A percentile compares a stretch with the other conserved stretches of the same genome.
Conservation (phyloP, 805 yeast species). For the Suhomyces sp. region DNA sequence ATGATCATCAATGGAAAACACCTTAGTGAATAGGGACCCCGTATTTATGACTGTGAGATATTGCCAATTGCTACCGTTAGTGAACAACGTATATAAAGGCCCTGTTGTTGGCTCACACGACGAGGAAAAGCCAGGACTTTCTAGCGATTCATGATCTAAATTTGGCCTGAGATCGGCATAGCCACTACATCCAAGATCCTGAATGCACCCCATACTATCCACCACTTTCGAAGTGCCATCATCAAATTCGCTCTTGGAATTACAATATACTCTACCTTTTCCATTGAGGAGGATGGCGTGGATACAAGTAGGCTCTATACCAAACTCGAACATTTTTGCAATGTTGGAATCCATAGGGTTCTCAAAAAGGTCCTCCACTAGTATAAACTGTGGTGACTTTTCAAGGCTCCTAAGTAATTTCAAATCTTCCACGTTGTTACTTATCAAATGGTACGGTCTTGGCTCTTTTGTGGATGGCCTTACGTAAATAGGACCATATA, state of each 20-base stretch:
- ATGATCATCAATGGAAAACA: slow-evolving; percentile 32
- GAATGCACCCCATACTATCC: slow-evolving; percentile 22
- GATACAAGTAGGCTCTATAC: slow-evolving; percentile 34
- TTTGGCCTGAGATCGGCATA: slow-evolving; percentile 8
- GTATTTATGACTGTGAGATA: slow-evolving; percentile 28
- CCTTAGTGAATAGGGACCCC: slow-evolving; percentile 34
- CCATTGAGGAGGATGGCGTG: slow-evolving; percentile 30
- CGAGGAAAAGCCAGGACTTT: slow-evolving; percentile 23
- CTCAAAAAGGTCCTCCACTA: slow-evolving; percentile 42
- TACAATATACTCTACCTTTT: slow-evolving; percentile 25
- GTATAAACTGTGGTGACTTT: slow-evolving; percentile 19
- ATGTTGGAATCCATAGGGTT: slow-evolving; percentile 30
- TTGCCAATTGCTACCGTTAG: slow-evolving; percentile 20
- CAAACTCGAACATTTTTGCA: slow-evolving; percentile 29
- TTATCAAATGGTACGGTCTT: slow-evolving; percentile 32
- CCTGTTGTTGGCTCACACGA: slow-evolving; percentile 19
- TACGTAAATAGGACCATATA: slow-evolving; percentile 45
- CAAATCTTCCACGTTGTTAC: slow-evolving; percentile 22
- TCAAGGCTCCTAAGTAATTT: slow-evolving; percentile 26
- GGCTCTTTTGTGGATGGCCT: slow-evolving; percentile 29
- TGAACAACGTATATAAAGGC: slow-evolving; percentile 17
- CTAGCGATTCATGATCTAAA: slow-evolving; percentile 17
- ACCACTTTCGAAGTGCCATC: slow-evolving; percentile 6
- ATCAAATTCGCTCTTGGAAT: slow-evolving; percentile 6
- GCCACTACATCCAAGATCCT: slow-evolving; percentile 12